phyloP scores from a whole-genome alignment of 108 stramenopile genomes.

The Nannochloropsis granulata region DNA sequence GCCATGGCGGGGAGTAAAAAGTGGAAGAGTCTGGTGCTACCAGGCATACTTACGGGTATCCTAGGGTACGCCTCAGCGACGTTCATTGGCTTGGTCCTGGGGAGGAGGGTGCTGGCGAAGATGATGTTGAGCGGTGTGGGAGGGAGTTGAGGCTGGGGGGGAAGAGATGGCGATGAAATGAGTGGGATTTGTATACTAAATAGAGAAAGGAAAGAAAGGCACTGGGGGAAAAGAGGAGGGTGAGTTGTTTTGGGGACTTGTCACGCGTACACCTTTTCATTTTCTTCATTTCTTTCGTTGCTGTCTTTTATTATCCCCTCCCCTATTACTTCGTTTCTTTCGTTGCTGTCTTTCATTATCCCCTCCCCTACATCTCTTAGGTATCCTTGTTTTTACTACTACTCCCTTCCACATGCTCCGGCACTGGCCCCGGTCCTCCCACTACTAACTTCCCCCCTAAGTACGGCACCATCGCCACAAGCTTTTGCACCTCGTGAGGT shows the following conservation, averaged over 20 bases:
- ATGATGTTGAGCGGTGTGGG: neutral
- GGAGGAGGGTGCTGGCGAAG: conserved; percentile 1
- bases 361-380: too few species aligned
- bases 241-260: too few species aligned
- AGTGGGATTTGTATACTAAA: too few species aligned
- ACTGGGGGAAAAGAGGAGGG: too few species aligned
- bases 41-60: conserved; percentile 66
- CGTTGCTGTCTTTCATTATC: too few species aligned
- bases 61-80: conserved; percentile 81
- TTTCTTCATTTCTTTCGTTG: too few species aligned
- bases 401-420: neutral
- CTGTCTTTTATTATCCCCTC: too few species aligned
- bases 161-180: neutral
- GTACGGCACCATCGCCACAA: neutral
- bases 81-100: conserved; percentile 54
- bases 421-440: neutral
- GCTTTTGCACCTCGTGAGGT: neutral
- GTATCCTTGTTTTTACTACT: neutral
- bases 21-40: conserved; percentile 65
- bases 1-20: conserved; percentile 80
- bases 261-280: too few species aligned
- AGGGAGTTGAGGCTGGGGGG: neutral
- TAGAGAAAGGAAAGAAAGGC: too few species aligned
- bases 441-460: neutral
- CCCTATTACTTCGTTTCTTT: too few species aligned